These are phyloP conservation scores for Bipolaris gigantea DNA, from an alignment of 2,329 filamentous ascomycete species.

Conservation along the genomic window DNA sequence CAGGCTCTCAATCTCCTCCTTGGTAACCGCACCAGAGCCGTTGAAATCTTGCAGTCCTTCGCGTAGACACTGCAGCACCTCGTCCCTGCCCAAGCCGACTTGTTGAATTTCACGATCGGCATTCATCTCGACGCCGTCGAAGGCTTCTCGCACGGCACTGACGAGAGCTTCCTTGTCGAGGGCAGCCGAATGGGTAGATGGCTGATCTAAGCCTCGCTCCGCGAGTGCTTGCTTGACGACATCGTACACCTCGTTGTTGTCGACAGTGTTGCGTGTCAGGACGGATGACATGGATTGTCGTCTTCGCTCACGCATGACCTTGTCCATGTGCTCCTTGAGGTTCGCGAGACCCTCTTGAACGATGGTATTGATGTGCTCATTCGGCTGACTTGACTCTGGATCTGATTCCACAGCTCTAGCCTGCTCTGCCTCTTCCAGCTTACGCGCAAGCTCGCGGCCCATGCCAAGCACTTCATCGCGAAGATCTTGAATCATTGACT, in stretches of 20 bases:
- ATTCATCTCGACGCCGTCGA: slow-evolving; percentile 78
- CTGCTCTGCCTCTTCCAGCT: slow-evolving; percentile 71
- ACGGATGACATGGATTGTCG: slow-evolving; percentile 66
- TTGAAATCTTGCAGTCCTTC: slow-evolving; percentile 81
- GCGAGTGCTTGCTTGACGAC: slow-evolving; percentile 75
- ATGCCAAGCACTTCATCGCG: slow-evolving; percentile 92
- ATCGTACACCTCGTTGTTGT: slow-evolving; percentile 84
- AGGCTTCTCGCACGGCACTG: slow-evolving; percentile 83
- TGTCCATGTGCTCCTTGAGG: slow-evolving; percentile 81
- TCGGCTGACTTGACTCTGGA: slow-evolving; percentile 45
- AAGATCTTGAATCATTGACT: slow-evolving; percentile 84
- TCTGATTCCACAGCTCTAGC: slow-evolving; percentile 47
- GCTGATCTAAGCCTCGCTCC: slow-evolving; percentile 52
- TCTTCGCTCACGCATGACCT: slow-evolving; percentile 74
- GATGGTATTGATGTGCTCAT: slow-evolving; percentile 73
- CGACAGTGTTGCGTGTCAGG: slow-evolving; percentile 65
- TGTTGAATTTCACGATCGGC: slow-evolving; percentile 90
- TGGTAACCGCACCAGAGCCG: slow-evolving; percentile 63
- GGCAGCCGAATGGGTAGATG: slow-evolving; percentile 48
- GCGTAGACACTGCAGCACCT: slow-evolving; percentile 82
- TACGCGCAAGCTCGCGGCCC: slow-evolving; percentile 85
- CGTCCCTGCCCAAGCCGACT: slow-evolving; percentile 85
- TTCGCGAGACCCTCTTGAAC: slow-evolving; percentile 79
- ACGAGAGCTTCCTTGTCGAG: slow-evolving; percentile 79
- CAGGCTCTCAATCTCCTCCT: slow-evolving; percentile 82